Evolutionary conservation across 176 grass and related monocot species (phyloP), one percentile per base, ranked within the genome.

Genomic region (Phragmites australis): DNA sequence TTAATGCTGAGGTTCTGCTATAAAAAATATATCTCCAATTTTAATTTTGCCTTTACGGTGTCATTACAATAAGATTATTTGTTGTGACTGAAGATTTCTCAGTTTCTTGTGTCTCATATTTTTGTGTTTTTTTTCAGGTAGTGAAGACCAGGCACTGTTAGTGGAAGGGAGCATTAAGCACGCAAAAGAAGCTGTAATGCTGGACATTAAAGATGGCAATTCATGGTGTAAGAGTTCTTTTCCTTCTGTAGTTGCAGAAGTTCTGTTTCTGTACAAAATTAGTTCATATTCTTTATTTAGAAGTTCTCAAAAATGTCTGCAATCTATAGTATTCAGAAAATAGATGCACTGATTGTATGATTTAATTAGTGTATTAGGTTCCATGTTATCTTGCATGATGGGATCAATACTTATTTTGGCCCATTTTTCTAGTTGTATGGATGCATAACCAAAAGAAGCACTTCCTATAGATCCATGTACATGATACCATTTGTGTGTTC

Each of bases 191-290:
- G 95, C 92, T 77, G 88, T 94, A 75, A 81, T 92, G 81, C 63
- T 97, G 77, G 95, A 97, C 74, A 92, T 97, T 74, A 93, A 82
- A 83, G 95, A 97, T 81, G 95, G 95, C 63, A 89, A 97, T 90
- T 97, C 92, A 47, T 97, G 95, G 95, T 97, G 95, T 97, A 97
- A 78, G 89, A 82, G 42, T 94, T 65, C 17, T 77, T 79, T 78
- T 83, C 15, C 22, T 93, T 79, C 45, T 66, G 49, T 78, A 41
- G 62, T 58, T 65, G 40, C 15, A 51, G 40, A 75, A 70, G 31
- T 79, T 70, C 18, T 57, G 42, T 61, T 51, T 85, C 52, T 12
- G 16, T 46, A 25, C 32, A 54, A 13, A 84, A 46, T 21, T 56
- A 48, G 39, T 83, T 78, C 1, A 25, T 22, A 68, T 54, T 68